phyloP scores from a whole-genome alignment of 2,329 filamentous ascomycete species.

The Sporothrix humicola region DNA sequence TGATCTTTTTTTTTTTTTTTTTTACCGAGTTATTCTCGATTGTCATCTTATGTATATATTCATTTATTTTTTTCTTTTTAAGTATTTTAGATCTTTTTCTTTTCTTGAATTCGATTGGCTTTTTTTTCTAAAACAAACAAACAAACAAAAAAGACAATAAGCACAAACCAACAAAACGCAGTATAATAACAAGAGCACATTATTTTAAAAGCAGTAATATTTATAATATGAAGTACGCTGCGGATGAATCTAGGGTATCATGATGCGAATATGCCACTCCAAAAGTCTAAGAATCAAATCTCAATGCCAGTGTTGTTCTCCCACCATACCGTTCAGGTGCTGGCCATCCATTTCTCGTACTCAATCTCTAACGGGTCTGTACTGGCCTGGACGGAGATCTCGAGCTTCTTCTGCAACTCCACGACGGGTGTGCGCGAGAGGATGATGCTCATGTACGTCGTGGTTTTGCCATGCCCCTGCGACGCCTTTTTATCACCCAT shows the following conservation, averaged over 20 bases:
- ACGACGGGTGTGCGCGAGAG: conserved; percentile 60
- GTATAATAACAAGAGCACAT: no score
- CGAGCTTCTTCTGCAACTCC: conserved; percentile 58
- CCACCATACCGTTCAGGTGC: not conserved
- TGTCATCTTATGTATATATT: not conserved
- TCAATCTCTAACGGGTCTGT: conserved; percentile 42
- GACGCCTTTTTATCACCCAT: conserved; percentile 40
- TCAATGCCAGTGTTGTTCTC: not conserved
- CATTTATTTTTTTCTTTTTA: not conserved
- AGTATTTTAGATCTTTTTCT: not conserved
- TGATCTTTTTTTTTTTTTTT: not conserved
- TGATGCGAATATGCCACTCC: not conserved
- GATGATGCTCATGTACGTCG: conserved; percentile 65
- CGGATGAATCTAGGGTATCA: conserved; percentile 10
- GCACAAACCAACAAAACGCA: not conserved
- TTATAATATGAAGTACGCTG: no score
- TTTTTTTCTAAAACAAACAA: not conserved
- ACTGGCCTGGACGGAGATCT: conserved; percentile 56
- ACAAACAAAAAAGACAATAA: not conserved
- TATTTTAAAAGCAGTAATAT: no score
- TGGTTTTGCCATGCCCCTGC: conserved; percentile 41
- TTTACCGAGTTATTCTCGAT: no score
- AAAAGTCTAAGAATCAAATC: not conserved
- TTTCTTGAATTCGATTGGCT: not conserved
- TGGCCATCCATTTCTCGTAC: conserved; percentile 39